Percentiles rank a stretch among this genome's conserved stretches.
Evolutionary conservation across 2,329 filamentous ascomycete genomes (phyloP).

Genomic region (Alternaria arborescens): DNA sequence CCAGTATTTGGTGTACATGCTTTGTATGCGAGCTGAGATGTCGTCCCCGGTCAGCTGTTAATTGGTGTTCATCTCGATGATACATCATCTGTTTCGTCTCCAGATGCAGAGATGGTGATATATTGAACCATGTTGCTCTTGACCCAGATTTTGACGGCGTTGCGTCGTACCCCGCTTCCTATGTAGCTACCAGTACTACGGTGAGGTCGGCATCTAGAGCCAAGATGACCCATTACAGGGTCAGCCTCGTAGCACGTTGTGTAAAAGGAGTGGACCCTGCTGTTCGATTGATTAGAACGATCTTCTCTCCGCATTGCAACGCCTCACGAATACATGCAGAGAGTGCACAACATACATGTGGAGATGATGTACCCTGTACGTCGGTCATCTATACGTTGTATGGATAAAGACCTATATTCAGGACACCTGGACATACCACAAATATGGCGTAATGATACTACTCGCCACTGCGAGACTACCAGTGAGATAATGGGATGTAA

Average conservation of each 20-base stretch:
- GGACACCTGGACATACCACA: background rate
- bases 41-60: background rate
- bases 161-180: constrained; percentile 1
- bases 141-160: background rate
- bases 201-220: background rate
- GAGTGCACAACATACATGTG: background rate
- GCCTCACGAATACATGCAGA: background rate
- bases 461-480: background rate
- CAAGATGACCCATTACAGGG: background rate
- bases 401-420: constrained; percentile 9
- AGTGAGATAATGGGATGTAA: background rate
- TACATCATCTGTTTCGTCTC: background rate
- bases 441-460: background rate
- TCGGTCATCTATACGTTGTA: constrained; percentile 6
- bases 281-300: background rate
- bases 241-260: background rate
- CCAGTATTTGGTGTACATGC: background rate
- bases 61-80: constrained; percentile 9
- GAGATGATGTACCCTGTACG: background rate
- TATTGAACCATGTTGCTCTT: constrained; percentile 3
- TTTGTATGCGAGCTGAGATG: background rate
- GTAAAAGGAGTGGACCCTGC: background rate
- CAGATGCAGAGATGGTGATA: constrained; percentile 1
- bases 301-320: background rate
- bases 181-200: background rate